Evolutionary conservation across 2,329 filamentous ascomycete species (phyloP).

Genomic region (Zasmidium cellare): DNA sequence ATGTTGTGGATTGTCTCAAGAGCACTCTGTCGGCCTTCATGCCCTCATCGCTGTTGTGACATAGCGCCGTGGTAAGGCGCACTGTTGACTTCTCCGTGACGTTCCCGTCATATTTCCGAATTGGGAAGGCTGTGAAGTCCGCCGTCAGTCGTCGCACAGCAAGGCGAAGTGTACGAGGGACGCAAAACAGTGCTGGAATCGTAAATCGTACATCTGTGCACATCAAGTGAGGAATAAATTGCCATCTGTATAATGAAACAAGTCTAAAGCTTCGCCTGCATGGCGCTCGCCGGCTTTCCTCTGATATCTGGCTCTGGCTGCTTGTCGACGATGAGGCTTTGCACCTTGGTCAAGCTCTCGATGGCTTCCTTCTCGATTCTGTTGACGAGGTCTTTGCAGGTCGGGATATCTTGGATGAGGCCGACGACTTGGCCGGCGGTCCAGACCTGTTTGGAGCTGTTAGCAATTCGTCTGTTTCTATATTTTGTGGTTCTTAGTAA

Average conservation of each 20-base stretch:
- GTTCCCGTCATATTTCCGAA: too few species aligned
- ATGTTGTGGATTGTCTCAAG: too few species aligned
- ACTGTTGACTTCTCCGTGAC: too few species aligned
- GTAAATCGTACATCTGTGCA: too few species aligned
- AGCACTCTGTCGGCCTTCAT: too few species aligned
- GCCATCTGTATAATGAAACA: not conserved
- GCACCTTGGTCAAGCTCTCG: constrained; percentile 41
- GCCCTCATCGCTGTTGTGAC: too few species aligned
- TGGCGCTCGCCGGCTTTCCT: constrained; percentile 29
- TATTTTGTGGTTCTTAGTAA: constrained; percentile 25
- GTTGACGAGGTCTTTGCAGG: constrained; percentile 46
- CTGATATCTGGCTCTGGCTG: constrained; percentile 34
- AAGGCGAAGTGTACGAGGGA: too few species aligned
- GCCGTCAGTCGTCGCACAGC: too few species aligned
- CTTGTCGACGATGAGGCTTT: constrained; percentile 40
- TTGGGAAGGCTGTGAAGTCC: too few species aligned
- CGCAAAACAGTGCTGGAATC: too few species aligned
- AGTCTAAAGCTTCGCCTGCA: constrained; percentile 26
- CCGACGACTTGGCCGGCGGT: constrained; percentile 92
- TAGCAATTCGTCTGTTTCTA: not conserved
- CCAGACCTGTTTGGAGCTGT: constrained; percentile 69
- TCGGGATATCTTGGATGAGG: constrained; percentile 54
- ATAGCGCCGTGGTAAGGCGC: too few species aligned
- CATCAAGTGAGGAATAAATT: not conserved
- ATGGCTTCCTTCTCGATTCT: constrained; percentile 50